phyloP scores from a whole-genome alignment of 306 rosid species.

The Chamaecrista fasciculata region DNA sequence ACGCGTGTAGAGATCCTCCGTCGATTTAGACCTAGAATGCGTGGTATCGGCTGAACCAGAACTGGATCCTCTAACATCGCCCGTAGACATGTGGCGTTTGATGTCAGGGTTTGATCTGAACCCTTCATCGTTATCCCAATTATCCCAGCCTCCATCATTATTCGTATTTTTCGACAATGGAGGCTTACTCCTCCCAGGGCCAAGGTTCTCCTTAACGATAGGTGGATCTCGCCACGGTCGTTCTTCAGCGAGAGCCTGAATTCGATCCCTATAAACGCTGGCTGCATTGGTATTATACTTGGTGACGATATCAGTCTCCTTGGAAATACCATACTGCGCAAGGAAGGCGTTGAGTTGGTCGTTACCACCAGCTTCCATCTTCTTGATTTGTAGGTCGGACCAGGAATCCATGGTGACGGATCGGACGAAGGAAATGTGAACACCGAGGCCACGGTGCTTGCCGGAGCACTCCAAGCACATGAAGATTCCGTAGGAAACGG shows the following conservation, averaged over 20 bases:
- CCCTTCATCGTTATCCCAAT: slow-evolving; percentile 72
- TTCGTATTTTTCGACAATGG: slow-evolving; percentile 50
- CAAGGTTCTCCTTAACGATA: slow-evolving; percentile 59
- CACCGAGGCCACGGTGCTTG: slow-evolving; percentile 98
- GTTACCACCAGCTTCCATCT: slow-evolving; percentile 95
- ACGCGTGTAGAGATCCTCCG: slow-evolving; percentile 69
- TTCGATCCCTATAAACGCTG: slow-evolving; percentile 73
- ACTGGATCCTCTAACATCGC: slow-evolving; percentile 55
- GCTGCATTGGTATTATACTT: slow-evolving; percentile 93
- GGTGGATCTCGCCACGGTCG: slow-evolving; percentile 96
- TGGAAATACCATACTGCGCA: slow-evolving; percentile 64
- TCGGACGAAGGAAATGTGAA: slow-evolving; percentile 97
- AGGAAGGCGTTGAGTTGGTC: slow-evolving; percentile 77
- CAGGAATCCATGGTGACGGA: slow-evolving; percentile 99
- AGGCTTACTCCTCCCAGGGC: slow-evolving; percentile 55
- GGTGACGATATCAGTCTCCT: slow-evolving; percentile 80
- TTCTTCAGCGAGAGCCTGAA: slow-evolving; percentile 86
- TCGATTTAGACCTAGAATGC: slow-evolving; percentile 72
- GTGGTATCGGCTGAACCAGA: slow-evolving; percentile 28
- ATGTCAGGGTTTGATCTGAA: slow-evolving; percentile 59
- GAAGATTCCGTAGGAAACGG: slow-evolving; percentile 93
- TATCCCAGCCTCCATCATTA: slow-evolving; percentile 69
- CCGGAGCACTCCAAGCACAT: slow-evolving; percentile 99
- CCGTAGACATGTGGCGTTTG: slow-evolving; percentile 76
- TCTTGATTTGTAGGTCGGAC: slow-evolving; percentile 97